Conservation (phyloP, 75 land plant species). For the Sequoia sempervirens region DNA sequence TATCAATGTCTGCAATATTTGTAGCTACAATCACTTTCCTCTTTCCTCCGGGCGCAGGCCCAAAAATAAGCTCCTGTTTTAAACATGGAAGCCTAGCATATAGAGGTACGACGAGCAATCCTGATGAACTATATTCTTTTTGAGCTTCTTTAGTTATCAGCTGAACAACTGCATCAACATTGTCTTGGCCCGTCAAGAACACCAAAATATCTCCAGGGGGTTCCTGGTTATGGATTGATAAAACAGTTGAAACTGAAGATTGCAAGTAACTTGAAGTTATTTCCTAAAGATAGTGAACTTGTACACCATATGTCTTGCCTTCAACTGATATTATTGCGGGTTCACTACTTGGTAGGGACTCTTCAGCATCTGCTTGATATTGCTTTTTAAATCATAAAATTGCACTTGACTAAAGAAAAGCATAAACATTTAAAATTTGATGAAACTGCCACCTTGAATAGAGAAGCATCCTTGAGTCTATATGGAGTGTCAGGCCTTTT, state of each 20-base stretch:
- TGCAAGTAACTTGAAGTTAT: slow-evolving; percentile 69
- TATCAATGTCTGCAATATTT: slow-evolving; percentile 96
- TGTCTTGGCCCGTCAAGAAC: slow-evolving; percentile 95
- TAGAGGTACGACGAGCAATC: no score
- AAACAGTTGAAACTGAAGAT: slow-evolving; percentile 73
- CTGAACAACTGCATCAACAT: slow-evolving; percentile 83
- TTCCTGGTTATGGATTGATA: slow-evolving; percentile 72
- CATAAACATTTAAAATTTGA: no score
- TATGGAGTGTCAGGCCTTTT: background rate
- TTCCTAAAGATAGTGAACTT: slow-evolving; percentile 67
- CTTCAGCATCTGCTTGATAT: slow-evolving; percentile 16
- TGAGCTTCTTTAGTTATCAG: slow-evolving; percentile 64
- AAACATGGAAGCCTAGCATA: no score
- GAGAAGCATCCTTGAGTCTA: slow-evolving; percentile 3
- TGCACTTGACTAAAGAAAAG: no score
- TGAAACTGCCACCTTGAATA: slow-evolving; percentile 11
- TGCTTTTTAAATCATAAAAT: slow-evolving; percentile 42
- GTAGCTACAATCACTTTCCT: slow-evolving; percentile 95
- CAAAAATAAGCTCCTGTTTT: slow-evolving; percentile 82
- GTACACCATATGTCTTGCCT: slow-evolving; percentile 78
- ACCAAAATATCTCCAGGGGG: slow-evolving; percentile 83
- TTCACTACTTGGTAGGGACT: slow-evolving; percentile 40
- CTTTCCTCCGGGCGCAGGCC: slow-evolving; percentile 82
- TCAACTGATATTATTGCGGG: slow-evolving; percentile 88
- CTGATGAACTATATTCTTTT: slow-evolving; percentile 23